Conservation (phyloP, 1,284 basidiomycete genomes). For the Phlebopus sp. region DNA sequence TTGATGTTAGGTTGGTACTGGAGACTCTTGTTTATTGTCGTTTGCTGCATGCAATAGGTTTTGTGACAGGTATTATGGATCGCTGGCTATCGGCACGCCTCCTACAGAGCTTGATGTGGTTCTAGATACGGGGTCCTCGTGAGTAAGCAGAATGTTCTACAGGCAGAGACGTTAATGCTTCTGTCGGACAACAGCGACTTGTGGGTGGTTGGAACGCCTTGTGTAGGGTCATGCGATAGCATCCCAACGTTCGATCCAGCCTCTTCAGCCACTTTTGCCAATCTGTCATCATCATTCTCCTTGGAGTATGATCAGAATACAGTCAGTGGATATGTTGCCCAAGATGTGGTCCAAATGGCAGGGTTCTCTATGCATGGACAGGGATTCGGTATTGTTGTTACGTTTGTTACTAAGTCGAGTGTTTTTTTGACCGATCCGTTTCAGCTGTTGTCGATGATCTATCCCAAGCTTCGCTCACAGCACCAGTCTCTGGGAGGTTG, state of each 20-base stretch:
- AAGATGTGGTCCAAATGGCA: slow-evolving; percentile 42
- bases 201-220: slow-evolving; percentile 20
- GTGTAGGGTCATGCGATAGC: slow-evolving; percentile 12
- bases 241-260: slow-evolving; percentile 17
- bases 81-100: slow-evolving; percentile 41
- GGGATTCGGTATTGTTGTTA: slow-evolving; percentile 35
- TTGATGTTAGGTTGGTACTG: slow-evolving; percentile 25
- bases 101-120: slow-evolving; percentile 38
- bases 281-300: slow-evolving; percentile 13
- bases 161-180: not conserved
- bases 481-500: slow-evolving; percentile 28
- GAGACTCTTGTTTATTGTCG: not conserved
- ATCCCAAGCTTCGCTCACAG: slow-evolving; percentile 8
- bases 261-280: slow-evolving; percentile 28
- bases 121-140: slow-evolving; percentile 60
- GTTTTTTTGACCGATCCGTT: slow-evolving; percentile 2
- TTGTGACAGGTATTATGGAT: slow-evolving; percentile 36
- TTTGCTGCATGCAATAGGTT: slow-evolving; percentile 4
- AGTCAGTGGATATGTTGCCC: slow-evolving; percentile 33
- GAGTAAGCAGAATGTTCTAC: slow-evolving; percentile 12
- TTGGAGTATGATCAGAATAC: slow-evolving; percentile 25
- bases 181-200: slow-evolving; percentile 18
- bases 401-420: slow-evolving; percentile 4
- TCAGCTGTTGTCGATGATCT: slow-evolving; percentile 23
- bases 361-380: slow-evolving; percentile 43